Evolutionary conservation across 441 rosid species (phyloP), one percentile per base, ranked within the genome.

Genomic region (Metrosideros polymorpha): DNA sequence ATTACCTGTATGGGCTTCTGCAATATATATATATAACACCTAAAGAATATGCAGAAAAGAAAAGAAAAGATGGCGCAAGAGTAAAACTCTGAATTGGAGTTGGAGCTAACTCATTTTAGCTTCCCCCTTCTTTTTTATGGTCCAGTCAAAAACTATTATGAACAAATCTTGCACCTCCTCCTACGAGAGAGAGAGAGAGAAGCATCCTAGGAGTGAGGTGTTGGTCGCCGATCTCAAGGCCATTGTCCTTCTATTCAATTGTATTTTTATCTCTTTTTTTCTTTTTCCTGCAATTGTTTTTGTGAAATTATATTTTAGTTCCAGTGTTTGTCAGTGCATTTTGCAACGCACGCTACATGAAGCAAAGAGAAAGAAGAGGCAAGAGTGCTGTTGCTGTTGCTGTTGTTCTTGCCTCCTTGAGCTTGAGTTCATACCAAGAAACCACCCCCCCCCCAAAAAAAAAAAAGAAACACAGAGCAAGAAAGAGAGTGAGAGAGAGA

Each of bases 171-270:
- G 47, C 79, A 71, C 49, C n/a, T 22, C 79, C 47, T 19, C 47
- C 79, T 71, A 54, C 25, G 91, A 89, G 86, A 92, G 91, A 90
- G 88, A 87, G 93, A 93, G 94, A 89, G 85, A 84, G 85, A 89
- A 88, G 79, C 79, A 71, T 71, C 79, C 77, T 39, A 71, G 79
- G 47, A 39, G 79, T 22, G 47, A 39, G 79, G 79, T 71, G 79
- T 47, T 18, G 79, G 79, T 71, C 79, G 49, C 79, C n/a, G 79
- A 71, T 71, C 79, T 71, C 79, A 71, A 71, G 79, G 79, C 49
- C 49, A 39, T 39, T 71, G 79, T 71, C 79, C 47, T 39, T 71
- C 79, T 10, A 39, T 39, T 22, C 79, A 22, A 71, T 71, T 71
- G 79, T 71, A 71, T 71, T 71, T 39, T 22, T 39, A 71, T 39